Evolutionary conservation across 352 stramenopile genomes (phyloP), one percentile per base, ranked within the genome.

Genomic region (Globisporangium emineosum): DNA sequence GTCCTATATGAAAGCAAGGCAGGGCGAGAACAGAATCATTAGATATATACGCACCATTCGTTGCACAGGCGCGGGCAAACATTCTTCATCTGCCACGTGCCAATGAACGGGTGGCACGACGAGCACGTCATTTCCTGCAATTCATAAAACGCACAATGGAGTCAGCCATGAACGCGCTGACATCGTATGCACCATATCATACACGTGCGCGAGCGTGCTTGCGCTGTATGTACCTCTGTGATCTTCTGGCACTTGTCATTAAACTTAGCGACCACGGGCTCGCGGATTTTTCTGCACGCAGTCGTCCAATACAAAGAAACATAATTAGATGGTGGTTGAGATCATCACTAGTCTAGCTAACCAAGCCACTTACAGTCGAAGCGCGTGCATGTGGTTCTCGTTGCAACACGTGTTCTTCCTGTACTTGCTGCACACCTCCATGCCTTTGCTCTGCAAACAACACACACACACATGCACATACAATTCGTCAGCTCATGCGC

Each of bases 351-450:
- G 67, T 21, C n/a, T 27, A 35, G 13, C 35, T 19, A 21, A 19
- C 0, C 47, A 12, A 35, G 17, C 32, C 13, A 78, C 77, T 60
- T 73, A 92, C 83, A 90, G 64, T 35, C 82, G 79, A 23, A 94
- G 69, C 59, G 82, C 56, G 42, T 86, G 68, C 17, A 62, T 67
- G 64, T 94, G 86, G n/a, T 76, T 86, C 65, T 72, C 77, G 52
- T 92, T 88, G 64, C 86, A 94, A 75, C 86, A 92, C 64, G 84
- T 93, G 72, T 83, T 92, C 62, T 87, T 80, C 40, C 67, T 67
- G 70, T 94, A 94, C 64, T 94, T 90, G 69, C 70, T 85, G 68
- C 86, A 94, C 13, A 93, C 78, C 35, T 94, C 82, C 57, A 94
- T 72, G 1, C 76, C 73, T 32, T 87, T 83, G 27, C 56, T 81